phyloP scores from a whole-genome alignment of 1,139 yeast species.

The Scheffersomyces titani region DNA sequence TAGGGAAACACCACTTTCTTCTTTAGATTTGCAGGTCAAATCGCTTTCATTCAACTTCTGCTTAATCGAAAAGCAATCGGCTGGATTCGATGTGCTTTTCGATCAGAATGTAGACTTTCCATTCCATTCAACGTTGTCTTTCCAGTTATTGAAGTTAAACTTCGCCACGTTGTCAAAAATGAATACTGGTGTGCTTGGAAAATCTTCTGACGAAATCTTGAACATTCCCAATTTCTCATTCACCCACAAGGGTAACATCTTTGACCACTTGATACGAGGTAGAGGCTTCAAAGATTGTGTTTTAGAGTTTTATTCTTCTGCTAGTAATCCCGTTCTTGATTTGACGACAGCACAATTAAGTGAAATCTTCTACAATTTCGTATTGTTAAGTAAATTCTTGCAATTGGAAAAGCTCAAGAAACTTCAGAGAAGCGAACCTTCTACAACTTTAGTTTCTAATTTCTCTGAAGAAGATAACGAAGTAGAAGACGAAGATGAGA shows the following conservation, averaged over 20 bases:
- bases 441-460: neutral
- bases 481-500: slow-evolving; percentile 3
- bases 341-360: slow-evolving; percentile 49
- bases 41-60: slow-evolving; percentile 34
- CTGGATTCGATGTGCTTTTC: slow-evolving; percentile 64
- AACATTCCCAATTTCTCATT: slow-evolving; percentile 54
- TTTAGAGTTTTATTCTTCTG: slow-evolving; percentile 41
- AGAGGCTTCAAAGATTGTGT: slow-evolving; percentile 40
- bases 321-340: slow-evolving; percentile 51
- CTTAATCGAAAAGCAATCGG: slow-evolving; percentile 36
- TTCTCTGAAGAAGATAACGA: neutral
- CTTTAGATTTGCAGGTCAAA: slow-evolving; percentile 29
- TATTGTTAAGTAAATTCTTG: slow-evolving; percentile 31
- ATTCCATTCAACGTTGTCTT: slow-evolving; percentile 46
- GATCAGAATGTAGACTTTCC: slow-evolving; percentile 52
- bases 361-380: slow-evolving; percentile 37
- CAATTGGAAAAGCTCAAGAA: slow-evolving; percentile 24
- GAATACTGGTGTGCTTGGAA: slow-evolving; percentile 13
- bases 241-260: slow-evolving; percentile 56
- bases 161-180: slow-evolving; percentile 16
- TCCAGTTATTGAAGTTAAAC: slow-evolving; percentile 42
- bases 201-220: slow-evolving; percentile 40
- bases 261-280: slow-evolving; percentile 37
- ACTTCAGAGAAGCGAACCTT: slow-evolving; percentile 2
- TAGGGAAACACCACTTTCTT: slow-evolving; percentile 24